Evolutionary conservation across 495 filamentous ascomycete genomes (phyloP), one percentile per base, ranked within the genome.

Genomic region (Penicillium cosmopolitanum): DNA sequence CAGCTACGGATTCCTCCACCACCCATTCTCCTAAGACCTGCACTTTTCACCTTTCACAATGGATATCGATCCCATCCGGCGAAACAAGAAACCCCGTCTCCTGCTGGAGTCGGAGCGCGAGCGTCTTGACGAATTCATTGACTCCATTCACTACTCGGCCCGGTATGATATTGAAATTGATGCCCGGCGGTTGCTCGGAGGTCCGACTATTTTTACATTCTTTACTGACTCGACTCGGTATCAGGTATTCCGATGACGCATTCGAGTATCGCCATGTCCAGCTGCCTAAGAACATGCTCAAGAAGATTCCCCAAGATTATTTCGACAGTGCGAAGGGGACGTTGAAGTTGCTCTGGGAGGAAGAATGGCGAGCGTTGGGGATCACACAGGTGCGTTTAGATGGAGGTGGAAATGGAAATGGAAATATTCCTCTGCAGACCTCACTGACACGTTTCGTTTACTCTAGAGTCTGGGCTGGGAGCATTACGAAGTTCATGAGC

Each of bases 401-500:
- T 28, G 16, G 21, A 23, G 9, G 21, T 12, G 21, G 46, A 48
- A 13, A 16, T 44, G 42, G n/a, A 44, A 31, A 31, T 31, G 23
- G 23, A 23, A 23, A 31, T 31, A 7, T 31, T 4, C 8, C 5
- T 31, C 28, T 31, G 6, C 28, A 31, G 28, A 40, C 15, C 36
- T 40, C 11, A 19, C 42, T 44, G 2, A 44, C 42, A 16, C 16
- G 4, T 6, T 19, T 44, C 16, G 31, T 12, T 31, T 5, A 3
- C 8, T 28, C 16, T 60, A 98, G 92, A 98, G 96, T 73, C 79
- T 98, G 62, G 95, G 95, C 25, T 98, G 95, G 95, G 93, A 97
- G 69, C 95, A 98, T 75, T 98, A 98, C 64, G 95, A 98, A 75
- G 95, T 98, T 54, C 95, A 98, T 71, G 96, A 97, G 74, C 95